phyloP scores from a whole-genome alignment of 1,284 basidiomycete genomes.

The Austroboletus niveus region DNA sequence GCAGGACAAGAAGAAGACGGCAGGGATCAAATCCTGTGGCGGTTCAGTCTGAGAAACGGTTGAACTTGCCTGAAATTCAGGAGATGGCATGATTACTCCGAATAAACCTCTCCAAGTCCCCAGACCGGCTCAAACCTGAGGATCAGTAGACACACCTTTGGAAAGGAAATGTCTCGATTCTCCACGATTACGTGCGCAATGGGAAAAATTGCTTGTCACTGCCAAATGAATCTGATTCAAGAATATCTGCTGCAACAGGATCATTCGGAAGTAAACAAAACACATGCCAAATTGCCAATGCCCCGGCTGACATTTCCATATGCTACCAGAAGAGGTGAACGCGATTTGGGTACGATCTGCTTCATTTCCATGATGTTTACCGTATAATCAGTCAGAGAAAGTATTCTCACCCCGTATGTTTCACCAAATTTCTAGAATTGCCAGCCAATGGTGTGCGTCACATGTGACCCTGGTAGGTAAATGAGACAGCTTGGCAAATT shows the following conservation, averaged over 20 bases:
- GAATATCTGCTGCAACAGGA: too few relatives aligned
- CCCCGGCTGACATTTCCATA: constrained; percentile 78
- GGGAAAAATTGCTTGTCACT: constrained; percentile 41
- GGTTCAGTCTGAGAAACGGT: neutral
- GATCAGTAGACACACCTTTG: constrained; percentile 80
- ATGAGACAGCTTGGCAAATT: too few relatives aligned
- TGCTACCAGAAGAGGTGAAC: constrained; percentile 48
- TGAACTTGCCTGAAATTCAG: too few relatives aligned
- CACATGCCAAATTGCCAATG: too few relatives aligned
- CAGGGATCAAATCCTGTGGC: constrained; percentile 44
- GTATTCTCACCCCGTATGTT: constrained; percentile 93
- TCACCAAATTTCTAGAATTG: constrained; percentile 53
- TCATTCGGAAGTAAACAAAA: too few relatives aligned
- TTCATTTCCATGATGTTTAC: constrained; percentile 26
- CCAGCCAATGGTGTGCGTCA: constrained; percentile 40
- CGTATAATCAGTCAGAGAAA: constrained; percentile 73
- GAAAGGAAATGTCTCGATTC: constrained; percentile 44
- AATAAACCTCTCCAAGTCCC: constrained; percentile 56
- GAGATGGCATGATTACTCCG: too few relatives aligned
- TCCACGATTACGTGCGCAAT: constrained; percentile 62
- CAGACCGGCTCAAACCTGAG: constrained; percentile 52
- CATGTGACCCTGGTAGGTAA: neutral
- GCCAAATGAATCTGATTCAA: constrained; percentile 5
- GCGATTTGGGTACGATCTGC: too few relatives aligned
- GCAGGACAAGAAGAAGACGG: neutral